Conservation (phyloP, 257 asterid genomes). For the Solanum sitiens region DNA sequence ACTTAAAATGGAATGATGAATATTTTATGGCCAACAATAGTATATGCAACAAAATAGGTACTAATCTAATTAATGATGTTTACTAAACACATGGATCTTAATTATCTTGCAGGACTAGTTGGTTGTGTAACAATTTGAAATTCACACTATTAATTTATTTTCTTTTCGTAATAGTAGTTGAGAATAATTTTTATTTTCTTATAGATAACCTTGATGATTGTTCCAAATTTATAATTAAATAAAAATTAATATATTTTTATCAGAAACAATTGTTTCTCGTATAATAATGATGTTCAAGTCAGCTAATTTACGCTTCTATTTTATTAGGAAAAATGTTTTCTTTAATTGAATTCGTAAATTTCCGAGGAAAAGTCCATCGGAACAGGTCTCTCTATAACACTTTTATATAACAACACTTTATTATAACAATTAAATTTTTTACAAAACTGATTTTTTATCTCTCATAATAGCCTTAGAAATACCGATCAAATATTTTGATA, state of each 20-base stretch:
- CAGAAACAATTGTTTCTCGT: no score
- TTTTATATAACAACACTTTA: no score
- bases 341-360: no score
- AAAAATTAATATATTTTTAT: no score
- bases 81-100: not conserved
- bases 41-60: not conserved
- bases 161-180: rapidly evolving
- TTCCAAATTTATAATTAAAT: no score
- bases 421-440: not conserved
- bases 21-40: not conserved
- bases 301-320: rapidly evolving
- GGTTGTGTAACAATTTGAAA: not conserved
- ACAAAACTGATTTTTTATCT: not conserved
- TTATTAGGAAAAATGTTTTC: no score
- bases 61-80: not conserved
- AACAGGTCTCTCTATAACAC: rapidly evolving
- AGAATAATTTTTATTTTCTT: not conserved
- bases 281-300: no score
- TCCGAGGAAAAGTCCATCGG: rapidly evolving
- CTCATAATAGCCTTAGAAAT: not conserved
- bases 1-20: not conserved
- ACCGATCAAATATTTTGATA: not conserved
- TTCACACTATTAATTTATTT: not conserved
- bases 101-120: not conserved
- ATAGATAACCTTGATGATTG: not conserved